Percentiles rank a stretch among this genome's conserved stretches.
Evolutionary conservation across 495 filamentous ascomycete species (phyloP).

Genomic region (Corynascus novoguineensis): DNA sequence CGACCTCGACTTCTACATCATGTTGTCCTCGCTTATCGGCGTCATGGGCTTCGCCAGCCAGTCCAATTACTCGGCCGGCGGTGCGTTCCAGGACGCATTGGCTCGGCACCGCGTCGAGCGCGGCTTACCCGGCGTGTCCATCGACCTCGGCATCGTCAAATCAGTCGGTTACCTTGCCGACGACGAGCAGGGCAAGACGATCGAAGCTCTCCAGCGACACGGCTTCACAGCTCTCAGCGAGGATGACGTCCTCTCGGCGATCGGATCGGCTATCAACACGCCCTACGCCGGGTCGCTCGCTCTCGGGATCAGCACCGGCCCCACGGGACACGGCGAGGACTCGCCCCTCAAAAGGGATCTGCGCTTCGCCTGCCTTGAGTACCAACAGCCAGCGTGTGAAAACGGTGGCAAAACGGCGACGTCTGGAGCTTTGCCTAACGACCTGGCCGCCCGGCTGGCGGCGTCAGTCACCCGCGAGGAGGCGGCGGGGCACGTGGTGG

Average conservation of each 20-base stretch:
- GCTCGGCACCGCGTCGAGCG: conserved; percentile 16
- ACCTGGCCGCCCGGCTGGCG: conserved; percentile 14
- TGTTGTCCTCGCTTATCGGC: conserved; percentile 46
- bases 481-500: conserved; percentile 1
- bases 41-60: conserved; percentile 41
- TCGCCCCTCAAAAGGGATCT: conserved; percentile 16
- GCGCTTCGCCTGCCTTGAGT: conserved; percentile 17
- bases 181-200: conserved; percentile 15
- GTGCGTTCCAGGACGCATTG: conserved; percentile 32
- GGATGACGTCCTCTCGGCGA: conserved; percentile 21
- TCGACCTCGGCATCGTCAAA: conserved; percentile 45
- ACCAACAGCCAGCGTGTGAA: conserved; percentile 7
- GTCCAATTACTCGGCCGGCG: conserved; percentile 48
- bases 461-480: conserved; percentile 12
- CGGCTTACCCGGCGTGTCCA: conserved; percentile 35
- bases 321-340: conserved; percentile 1
- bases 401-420: background rate
- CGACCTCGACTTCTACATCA: conserved; percentile 49
- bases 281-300: conserved; percentile 21
- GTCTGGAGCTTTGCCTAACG: background rate
- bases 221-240: conserved; percentile 22
- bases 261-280: conserved; percentile 22
- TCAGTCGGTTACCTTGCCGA: conserved; percentile 34
- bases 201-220: conserved; percentile 20
- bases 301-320: conserved; percentile 26